A percentile compares a stretch with the other conserved stretches of the same genome.
phyloP scores from a whole-genome alignment of 805 yeast genomes.

The Yamadazyma nakazawae region DNA sequence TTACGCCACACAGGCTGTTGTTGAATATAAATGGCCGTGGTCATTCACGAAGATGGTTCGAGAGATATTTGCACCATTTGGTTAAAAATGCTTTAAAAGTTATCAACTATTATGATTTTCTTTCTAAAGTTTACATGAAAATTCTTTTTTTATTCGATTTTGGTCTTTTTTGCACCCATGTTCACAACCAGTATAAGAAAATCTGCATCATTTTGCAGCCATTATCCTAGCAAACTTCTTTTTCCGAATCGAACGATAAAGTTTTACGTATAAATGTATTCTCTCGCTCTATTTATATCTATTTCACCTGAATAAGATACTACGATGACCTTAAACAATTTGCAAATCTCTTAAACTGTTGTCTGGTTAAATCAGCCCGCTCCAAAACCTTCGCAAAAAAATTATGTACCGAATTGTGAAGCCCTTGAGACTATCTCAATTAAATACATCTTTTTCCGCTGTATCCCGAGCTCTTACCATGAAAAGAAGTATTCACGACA shows the following conservation, averaged over 20 bases:
- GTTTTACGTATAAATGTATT: background rate
- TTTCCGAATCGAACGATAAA: too few relatives aligned
- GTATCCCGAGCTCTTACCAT: background rate
- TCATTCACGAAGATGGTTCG: too few relatives aligned
- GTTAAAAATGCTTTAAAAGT: too few relatives aligned
- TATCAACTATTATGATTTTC: too few relatives aligned
- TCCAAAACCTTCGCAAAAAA: background rate
- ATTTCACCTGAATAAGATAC: background rate
- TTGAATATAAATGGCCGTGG: background rate
- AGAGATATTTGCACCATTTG: too few relatives aligned
- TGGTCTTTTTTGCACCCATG: too few relatives aligned
- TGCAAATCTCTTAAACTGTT: background rate
- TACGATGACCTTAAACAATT: background rate
- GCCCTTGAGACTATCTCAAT: background rate
- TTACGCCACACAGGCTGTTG: conserved; percentile 56
- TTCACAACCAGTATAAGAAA: too few relatives aligned
- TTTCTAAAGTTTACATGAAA: too few relatives aligned
- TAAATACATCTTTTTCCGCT: background rate
- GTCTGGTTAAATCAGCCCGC: too few relatives aligned
- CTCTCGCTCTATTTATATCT: background rate
- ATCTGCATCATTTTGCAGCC: background rate
- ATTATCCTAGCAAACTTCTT: background rate
- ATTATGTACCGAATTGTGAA: conserved; percentile 8
- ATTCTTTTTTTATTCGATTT: too few relatives aligned
- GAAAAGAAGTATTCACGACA: conserved; percentile 9